Evolutionary conservation across 1,284 basidiomycete genomes (phyloP), one percentile per base, ranked within the genome.

Genomic region (Ceratobasidium sp.): DNA sequence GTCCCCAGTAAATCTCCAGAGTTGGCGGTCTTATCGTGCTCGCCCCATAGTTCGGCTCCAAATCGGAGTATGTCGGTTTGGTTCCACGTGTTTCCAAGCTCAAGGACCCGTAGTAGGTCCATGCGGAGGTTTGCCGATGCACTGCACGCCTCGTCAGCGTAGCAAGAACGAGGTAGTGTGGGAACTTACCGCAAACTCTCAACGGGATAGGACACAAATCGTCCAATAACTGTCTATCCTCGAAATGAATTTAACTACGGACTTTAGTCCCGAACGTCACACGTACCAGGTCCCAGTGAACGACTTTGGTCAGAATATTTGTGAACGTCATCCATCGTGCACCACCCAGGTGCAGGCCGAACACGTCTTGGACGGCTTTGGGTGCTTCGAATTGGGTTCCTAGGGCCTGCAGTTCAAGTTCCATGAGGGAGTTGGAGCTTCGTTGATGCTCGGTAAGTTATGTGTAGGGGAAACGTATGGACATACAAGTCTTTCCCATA

Each of bases 401-500:
- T 12, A 40, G 49, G 12, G 70, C 70, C 6, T 27, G 55, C 13
- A 69, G 17, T 53, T 71, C 70, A 20, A 71, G 52, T 17, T 20
- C 32, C 1, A 71, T 55, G 25, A 71, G 38, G 7, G 56, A 34
- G 49, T 71, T 70, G 25, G 57, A 17, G 31, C 70, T 71, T 32
- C 31, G n/a, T 12, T 15, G 22, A n/a, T 45, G 38, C 12, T 22
- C 2, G 34, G 40, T 54, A 47, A 17, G 31, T 45, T 65, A 43
- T 45, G 32, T 55, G 55, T 20, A 45, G 42, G 34, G 31, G 34
- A 34, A 8, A 29, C 27, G 15, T 17, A 79, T 84, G 72, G 10
- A 47, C 45, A 6, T 72, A 86, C 85, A 81, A 87, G 75, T 85
- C 85, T 75, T 86, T 86, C 50, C 87, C 86, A 70, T 87, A 87